Evolutionary conservation across 2,329 filamentous ascomycete species (phyloP).

Genomic region (Conoideocrella luteorostrata): DNA sequence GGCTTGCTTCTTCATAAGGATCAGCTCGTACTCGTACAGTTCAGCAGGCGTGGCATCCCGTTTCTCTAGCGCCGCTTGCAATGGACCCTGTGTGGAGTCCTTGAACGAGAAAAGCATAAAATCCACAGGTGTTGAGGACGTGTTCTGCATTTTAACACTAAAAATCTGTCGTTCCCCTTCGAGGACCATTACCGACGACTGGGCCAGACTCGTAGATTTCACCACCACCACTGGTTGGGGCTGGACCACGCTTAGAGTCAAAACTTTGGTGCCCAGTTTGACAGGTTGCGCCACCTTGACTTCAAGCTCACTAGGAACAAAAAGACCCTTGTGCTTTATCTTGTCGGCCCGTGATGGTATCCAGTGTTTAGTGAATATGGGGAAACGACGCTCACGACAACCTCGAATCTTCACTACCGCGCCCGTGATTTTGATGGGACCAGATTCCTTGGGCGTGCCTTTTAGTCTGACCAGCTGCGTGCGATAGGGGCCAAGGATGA

Average conservation of each 20-base stretch:
- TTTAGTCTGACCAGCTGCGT: conserved; percentile 70
- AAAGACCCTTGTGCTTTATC: conserved; percentile 67
- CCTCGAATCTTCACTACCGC: conserved; percentile 74
- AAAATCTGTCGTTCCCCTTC: conserved; percentile 81
- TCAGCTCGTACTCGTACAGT: conserved; percentile 78
- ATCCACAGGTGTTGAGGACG: conserved; percentile 69
- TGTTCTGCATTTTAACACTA: conserved; percentile 72
- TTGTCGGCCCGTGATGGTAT: conserved; percentile 62
- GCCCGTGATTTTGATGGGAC: conserved; percentile 67
- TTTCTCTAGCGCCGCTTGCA: conserved; percentile 68
- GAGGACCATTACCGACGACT: conserved; percentile 84
- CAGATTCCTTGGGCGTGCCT: conserved; percentile 61
- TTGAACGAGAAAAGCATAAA: conserved; percentile 84
- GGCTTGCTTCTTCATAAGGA: conserved; percentile 68
- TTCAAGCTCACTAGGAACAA: conserved; percentile 44
- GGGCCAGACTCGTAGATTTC: conserved; percentile 69
- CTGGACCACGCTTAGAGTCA: conserved; percentile 69
- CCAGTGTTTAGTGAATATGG: conserved; percentile 76
- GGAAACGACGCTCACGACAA: conserved; percentile 76
- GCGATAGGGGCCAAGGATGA: conserved; percentile 71
- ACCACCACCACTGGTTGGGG: conserved; percentile 72
- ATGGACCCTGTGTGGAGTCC: conserved; percentile 73
- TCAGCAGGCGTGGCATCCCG: conserved; percentile 74
- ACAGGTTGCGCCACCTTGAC: conserved; percentile 28
- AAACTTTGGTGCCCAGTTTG: conserved; percentile 39